Conservation (phyloP, 208 protist species). For the Phytomonas sp. region DNA sequence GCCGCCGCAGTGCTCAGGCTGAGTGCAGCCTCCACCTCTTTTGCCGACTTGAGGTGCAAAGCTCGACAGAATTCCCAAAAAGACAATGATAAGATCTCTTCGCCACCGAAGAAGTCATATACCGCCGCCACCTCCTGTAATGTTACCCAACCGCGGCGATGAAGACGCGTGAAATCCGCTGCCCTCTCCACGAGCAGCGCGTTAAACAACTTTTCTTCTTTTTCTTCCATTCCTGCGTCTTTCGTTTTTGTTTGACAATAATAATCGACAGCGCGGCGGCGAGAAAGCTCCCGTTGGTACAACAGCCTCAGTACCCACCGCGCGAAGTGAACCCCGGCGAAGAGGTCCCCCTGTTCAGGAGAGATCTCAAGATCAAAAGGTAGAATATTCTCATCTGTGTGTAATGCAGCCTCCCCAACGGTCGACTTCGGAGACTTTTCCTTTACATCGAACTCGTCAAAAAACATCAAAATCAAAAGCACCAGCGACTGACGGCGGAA, state of each 20-base stretch:
- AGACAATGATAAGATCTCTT: constrained; percentile 43
- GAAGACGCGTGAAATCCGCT: constrained; percentile 20
- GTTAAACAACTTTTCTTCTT: constrained; percentile 6
- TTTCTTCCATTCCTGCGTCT: too few species aligned
- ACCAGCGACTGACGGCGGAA: constrained; percentile 9
- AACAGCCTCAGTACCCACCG: constrained; percentile 45
- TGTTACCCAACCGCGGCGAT: constrained; percentile 24
- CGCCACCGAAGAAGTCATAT: constrained; percentile 40
- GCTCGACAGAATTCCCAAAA: constrained; percentile 60
- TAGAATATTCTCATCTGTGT: too few species aligned
- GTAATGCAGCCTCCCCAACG: too few species aligned
- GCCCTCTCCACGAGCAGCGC: constrained; percentile 22
- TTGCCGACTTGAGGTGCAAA: constrained; percentile 25
- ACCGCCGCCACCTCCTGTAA: constrained; percentile 44
- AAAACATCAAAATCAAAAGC: too few species aligned
- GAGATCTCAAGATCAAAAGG: too few species aligned
- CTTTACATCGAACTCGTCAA: too few species aligned
- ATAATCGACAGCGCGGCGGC: constrained; percentile 11
- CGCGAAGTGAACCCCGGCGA: constrained; percentile 25
- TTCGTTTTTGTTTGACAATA: not conserved
- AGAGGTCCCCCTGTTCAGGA: too few species aligned
- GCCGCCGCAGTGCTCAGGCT: constrained; percentile 31
- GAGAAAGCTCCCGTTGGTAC: constrained; percentile 23
- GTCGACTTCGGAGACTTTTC: too few species aligned
- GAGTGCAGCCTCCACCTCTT: constrained; percentile 34